Conservation (phyloP, 495 filamentous ascomycete genomes). For the Platismatia glauca region DNA sequence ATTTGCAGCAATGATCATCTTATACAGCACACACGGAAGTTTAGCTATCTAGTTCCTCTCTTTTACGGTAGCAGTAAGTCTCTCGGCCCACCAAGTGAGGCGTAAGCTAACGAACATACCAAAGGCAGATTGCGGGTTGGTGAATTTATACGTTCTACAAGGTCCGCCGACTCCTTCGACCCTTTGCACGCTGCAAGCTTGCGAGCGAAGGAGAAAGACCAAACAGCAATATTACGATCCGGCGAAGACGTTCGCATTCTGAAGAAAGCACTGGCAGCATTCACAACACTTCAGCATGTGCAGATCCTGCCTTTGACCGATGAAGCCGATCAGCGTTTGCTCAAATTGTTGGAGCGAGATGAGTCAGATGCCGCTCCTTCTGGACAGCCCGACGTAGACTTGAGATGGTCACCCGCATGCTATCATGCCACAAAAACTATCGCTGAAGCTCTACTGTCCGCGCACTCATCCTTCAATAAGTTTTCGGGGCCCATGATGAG, state of each 20-base stretch:
- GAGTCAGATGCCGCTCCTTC: conserved; percentile 21
- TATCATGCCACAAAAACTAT: conserved; percentile 52
- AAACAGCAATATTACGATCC: conserved; percentile 33
- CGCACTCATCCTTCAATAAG: conserved; percentile 45
- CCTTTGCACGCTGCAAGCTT: conserved; percentile 32
- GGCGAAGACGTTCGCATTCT: conserved; percentile 39
- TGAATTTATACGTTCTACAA: conserved; percentile 25
- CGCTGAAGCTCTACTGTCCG: conserved; percentile 45
- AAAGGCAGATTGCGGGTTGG: conserved; percentile 30
- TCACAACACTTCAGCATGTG: conserved; percentile 53
- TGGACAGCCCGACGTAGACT: conserved; percentile 29
- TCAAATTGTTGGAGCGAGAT: conserved; percentile 34
- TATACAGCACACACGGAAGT: conserved; percentile 53
- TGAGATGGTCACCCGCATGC: conserved; percentile 58
- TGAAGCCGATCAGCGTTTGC: conserved; percentile 44
- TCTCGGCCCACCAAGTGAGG: neutral
- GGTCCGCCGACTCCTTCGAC: conserved; percentile 20
- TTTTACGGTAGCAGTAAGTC: conserved; percentile 48
- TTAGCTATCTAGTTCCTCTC: conserved; percentile 64
- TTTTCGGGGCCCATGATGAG: conserved; percentile 60
- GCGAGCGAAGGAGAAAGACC: conserved; percentile 35
- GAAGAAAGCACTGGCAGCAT: conserved; percentile 46
- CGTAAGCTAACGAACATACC: conserved; percentile 14
- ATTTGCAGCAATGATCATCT: conserved; percentile 42
- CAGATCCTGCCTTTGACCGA: conserved; percentile 58